Evolutionary conservation across 352 stramenopile genomes (phyloP).

Genomic region (Elongisporangium anandrum): DNA sequence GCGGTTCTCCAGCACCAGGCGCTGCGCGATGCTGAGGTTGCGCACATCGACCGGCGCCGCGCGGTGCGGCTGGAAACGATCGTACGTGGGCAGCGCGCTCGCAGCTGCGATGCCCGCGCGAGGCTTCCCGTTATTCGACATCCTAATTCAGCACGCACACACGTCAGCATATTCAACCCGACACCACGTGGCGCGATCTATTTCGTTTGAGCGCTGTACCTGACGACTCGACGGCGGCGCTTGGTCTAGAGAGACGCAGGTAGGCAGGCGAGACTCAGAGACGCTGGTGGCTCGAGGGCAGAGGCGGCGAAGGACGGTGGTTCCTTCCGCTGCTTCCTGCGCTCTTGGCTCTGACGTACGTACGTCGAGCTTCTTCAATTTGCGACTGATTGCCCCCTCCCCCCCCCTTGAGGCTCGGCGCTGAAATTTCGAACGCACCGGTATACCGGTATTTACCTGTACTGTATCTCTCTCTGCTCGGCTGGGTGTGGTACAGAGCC

Average conservation of each 20-base stretch:
- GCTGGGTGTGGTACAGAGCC: not conserved
- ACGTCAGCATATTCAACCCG: not conserved
- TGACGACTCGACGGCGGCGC: not conserved
- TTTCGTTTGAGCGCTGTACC: not conserved
- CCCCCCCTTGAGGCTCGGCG: not conserved
- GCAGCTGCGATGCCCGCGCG: conserved; percentile 59
- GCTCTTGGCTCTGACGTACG: not conserved
- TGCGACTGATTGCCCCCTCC: not conserved
- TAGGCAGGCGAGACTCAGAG: not conserved
- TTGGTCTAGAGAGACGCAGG: not conserved
- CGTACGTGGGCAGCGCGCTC: conserved; percentile 72
- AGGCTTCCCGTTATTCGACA: conserved; percentile 23
- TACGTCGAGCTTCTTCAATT: not conserved
- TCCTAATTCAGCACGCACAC: not conserved
- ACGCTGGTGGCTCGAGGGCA: not conserved
- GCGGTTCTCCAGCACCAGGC: conserved; percentile 84
- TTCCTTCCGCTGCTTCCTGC: not conserved
- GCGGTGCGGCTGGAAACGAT: conserved; percentile 68
- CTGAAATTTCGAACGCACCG: not conserved
- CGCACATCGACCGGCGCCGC: conserved; percentile 50
- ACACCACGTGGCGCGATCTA: not conserved
- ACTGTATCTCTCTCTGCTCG: not conserved
- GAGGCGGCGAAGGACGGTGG: not conserved
- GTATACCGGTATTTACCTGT: not conserved
- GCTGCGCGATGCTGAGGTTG: conserved; percentile 71